These are phyloP conservation scores for Gonium pectorale DNA, from an alignment of 139 green algal species.

Conservation along the genomic window DNA sequence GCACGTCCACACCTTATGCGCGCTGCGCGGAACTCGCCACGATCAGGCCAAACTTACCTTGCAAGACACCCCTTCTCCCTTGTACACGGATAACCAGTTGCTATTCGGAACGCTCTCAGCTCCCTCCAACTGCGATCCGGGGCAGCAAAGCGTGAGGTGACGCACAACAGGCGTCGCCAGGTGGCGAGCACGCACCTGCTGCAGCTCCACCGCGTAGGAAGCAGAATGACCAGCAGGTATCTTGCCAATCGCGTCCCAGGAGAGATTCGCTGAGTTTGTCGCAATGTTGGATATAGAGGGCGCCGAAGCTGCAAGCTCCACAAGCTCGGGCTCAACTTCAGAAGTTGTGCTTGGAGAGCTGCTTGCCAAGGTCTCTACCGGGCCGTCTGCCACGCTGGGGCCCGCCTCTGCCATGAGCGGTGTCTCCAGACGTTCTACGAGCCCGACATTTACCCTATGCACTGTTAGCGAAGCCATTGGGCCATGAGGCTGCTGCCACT, in stretches of 20 bases:
- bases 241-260: background rate
- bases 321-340: background rate
- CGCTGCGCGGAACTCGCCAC: no score
- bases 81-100: conserved; percentile 38
- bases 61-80: background rate
- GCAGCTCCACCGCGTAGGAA: conserved; percentile 11
- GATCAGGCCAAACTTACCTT: conserved; percentile 28
- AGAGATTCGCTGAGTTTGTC: background rate
- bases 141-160: background rate
- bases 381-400: no score
- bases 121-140: conserved; percentile 17
- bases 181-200: background rate
- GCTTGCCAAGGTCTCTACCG: conserved; percentile 24
- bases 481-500: no score
- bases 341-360: conserved; percentile 14
- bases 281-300: background rate
- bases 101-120: background rate
- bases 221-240: background rate
- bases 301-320: background rate
- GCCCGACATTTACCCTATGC: conserved; percentile 3
- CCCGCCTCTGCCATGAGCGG: background rate
- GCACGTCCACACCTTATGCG: no score
- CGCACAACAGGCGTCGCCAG: background rate
- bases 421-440: background rate
- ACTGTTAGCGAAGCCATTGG: conserved; percentile 1